phyloP scores from a whole-genome alignment of 352 stramenopile species.

The Phytophthora fragariae region DNA sequence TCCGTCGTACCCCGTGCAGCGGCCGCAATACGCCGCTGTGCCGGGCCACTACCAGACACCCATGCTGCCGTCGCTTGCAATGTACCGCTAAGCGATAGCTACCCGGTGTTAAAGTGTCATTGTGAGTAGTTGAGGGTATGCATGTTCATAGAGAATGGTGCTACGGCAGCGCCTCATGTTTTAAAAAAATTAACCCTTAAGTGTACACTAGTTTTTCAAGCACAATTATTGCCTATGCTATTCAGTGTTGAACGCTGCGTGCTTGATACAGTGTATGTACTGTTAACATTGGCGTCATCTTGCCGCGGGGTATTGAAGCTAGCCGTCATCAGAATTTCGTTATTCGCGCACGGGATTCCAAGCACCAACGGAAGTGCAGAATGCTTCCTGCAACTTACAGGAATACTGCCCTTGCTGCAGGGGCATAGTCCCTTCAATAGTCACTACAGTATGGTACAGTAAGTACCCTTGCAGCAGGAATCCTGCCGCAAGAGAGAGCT shows the following conservation, averaged over 20 bases:
- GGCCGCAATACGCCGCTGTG: conserved; percentile 30
- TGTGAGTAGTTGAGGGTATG: conserved; percentile 36
- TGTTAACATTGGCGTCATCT: neutral
- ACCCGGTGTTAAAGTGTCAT: conserved; percentile 22
- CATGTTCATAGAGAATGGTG: conserved; percentile 30
- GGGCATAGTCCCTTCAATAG: no score
- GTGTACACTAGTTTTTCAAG: conserved; percentile 25
- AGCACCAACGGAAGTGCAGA: neutral
- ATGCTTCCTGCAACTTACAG: neutral
- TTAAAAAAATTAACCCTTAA: conserved; percentile 40
- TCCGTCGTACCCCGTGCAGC: conserved; percentile 22
- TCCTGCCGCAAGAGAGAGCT: neutral
- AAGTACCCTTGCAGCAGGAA: no score
- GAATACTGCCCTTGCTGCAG: no score
- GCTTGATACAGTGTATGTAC: neutral
- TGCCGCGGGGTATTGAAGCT: neutral
- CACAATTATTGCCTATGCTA: neutral
- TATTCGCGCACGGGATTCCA: neutral
- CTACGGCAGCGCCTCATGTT: conserved; percentile 33
- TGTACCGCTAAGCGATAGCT: conserved; percentile 40
- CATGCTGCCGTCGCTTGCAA: conserved; percentile 39
- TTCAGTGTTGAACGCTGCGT: no score
- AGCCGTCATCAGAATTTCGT: neutral
- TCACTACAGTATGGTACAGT: no score
- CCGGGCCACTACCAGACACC: conserved; percentile 26